A percentile compares a stretch with the other conserved stretches of the same genome.
Evolutionary conservation across 768 basidiomycete genomes (phyloP).

Genomic region (Mycena albidolilacea): DNA sequence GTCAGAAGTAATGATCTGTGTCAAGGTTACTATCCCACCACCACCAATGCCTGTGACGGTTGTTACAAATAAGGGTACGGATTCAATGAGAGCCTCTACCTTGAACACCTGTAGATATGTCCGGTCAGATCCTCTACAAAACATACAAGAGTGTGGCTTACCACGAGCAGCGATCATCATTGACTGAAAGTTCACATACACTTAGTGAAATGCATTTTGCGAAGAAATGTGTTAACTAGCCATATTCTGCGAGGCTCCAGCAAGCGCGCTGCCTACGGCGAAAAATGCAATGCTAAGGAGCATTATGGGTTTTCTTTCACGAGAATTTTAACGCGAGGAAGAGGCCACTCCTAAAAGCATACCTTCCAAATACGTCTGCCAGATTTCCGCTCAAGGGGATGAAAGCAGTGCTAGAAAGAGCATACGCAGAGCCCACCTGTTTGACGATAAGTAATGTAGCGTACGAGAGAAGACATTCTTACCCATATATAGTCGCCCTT

Average conservation of each 20-base stretch:
- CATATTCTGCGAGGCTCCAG: constrained; percentile 57
- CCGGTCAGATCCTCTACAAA: no score
- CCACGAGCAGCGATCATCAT: constrained; percentile 57
- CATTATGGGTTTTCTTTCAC: constrained; percentile 43
- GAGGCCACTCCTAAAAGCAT: not conserved
- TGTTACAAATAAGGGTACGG: not conserved
- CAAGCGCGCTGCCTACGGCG: constrained; percentile 57
- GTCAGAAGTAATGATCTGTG: constrained; percentile 57
- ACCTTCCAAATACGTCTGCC: constrained; percentile 49
- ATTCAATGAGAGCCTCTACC: not conserved
- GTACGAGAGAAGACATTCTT: not conserved
- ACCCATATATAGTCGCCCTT: constrained; percentile 38
- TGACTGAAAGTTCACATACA: not conserved
- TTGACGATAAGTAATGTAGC: not conserved
- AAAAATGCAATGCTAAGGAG: constrained; percentile 49
- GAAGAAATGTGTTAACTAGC: not conserved
- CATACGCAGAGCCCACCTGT: constrained; percentile 57
- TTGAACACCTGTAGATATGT: constrained; percentile 22
- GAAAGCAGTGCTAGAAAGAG: constrained; percentile 55
- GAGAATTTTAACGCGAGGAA: no score
- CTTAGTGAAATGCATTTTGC: no score
- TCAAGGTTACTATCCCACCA: constrained; percentile 52
- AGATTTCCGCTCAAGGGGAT: constrained; percentile 55
- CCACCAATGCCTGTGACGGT: constrained; percentile 47
- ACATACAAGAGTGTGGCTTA: not conserved